A percentile compares a stretch with the other conserved stretches of the same genome.
Evolutionary conservation across 2,329 filamentous ascomycete genomes (phyloP).

Genomic region (Calonectria naviculata): DNA sequence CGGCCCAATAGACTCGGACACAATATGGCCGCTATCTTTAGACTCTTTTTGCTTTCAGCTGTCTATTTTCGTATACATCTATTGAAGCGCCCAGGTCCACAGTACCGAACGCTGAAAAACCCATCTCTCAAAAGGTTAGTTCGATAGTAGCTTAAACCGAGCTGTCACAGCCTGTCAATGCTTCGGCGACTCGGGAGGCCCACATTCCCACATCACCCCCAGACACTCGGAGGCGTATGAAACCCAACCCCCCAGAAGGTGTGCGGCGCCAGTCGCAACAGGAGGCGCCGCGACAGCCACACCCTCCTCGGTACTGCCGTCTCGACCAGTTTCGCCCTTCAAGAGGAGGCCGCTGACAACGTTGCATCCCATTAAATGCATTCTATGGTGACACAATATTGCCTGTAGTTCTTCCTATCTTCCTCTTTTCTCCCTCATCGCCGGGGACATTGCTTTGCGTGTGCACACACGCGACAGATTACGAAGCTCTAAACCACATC

Average conservation of each 20-base stretch:
- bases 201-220: constrained; percentile 27
- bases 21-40: background rate
- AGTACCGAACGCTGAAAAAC: background rate
- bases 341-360: background rate
- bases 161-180: background rate
- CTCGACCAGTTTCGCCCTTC: constrained; percentile 3
- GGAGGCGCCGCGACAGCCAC: constrained; percentile 34
- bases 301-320: background rate
- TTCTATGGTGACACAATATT: background rate
- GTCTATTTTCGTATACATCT: background rate
- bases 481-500: constrained; percentile 5
- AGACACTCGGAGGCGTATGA: constrained; percentile 24
- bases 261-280: constrained; percentile 26
- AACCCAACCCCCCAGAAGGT: constrained; percentile 21
- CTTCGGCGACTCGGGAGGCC: constrained; percentile 10
- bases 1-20: background rate
- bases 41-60: background rate
- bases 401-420: background rate
- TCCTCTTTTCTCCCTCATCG: background rate
- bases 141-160: background rate
- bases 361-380: background rate
- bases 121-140: background rate
- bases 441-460: background rate
- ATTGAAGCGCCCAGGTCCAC: background rate
- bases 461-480: background rate